Base-by-base conservation (phyloP, 2,329 filamentous ascomycete genomes). In the Colletotrichum sublineola region DNA sequence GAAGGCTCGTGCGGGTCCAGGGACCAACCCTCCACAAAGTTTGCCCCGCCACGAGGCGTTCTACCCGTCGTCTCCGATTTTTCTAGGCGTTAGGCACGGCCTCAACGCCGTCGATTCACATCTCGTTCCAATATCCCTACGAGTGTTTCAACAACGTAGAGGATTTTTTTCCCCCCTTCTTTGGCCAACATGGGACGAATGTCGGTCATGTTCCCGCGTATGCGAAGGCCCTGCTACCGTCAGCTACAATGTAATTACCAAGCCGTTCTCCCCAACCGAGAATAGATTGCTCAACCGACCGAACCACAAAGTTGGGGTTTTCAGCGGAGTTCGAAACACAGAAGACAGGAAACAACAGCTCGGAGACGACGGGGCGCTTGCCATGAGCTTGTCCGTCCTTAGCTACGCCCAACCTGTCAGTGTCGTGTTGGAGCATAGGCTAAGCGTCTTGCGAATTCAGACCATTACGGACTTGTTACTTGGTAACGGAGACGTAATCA, bases 301-400 rank as follows among this genome's bases (percentile, higher is more conserved):
- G 46, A 18, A 53, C 56, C 70, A 57, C 14, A 7, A 74, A 69
- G 15, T 79, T 79, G 18, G 86, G 75, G 1, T 80, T 84, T 76
- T 81, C 82, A 0, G 81, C 84, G 2, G 85, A 73, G 72, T 83
- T 86, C 0, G 86, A 86, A 2, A 83, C 83, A 0, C 85, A 85
- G 82, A 83, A 0, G 75, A 76, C 11, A 81, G 77, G 18, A n/a
- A n/a, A 11, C 2, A 70, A 79, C 1, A 84, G 78, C 5, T 73
- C 77, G 0, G 75, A 64, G 63, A 88, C 86, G 3, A 76, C 73
- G 8, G 0, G 86, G 1, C 86, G 81, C 0, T 78, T 73, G 4
- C 83, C 82, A 0, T 68, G 73, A 5, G 76, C 75, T 18, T 78
- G 75, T 8, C 86, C 86, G 46, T 85, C 79, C 29, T 61, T 18